A percentile compares a stretch with the other conserved stretches of the same genome.
phyloP scores from a whole-genome alignment of 164 flowering plant genomes.

The Macadamia integrifolia region DNA sequence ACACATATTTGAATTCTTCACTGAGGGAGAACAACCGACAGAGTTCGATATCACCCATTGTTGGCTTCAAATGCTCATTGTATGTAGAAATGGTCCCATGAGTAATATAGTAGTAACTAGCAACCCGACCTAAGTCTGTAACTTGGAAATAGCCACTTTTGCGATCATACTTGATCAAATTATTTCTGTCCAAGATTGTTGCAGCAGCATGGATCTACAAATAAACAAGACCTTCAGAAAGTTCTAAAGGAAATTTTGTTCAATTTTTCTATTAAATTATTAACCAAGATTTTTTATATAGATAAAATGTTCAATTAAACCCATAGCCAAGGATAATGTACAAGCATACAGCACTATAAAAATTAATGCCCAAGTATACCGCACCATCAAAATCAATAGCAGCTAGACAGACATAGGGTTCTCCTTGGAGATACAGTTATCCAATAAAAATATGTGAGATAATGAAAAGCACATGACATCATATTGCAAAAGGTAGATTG shows the following conservation, averaged over 20 bases:
- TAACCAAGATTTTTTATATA: too few species aligned
- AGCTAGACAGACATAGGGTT: too few species aligned
- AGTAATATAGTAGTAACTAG: constrained; percentile 88
- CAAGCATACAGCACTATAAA: too few species aligned
- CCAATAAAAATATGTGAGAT: too few species aligned
- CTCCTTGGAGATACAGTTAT: too few species aligned
- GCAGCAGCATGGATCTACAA: constrained; percentile 97
- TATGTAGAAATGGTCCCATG: constrained; percentile 95
- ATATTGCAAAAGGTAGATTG: too few species aligned
- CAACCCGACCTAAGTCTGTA: constrained; percentile 97
- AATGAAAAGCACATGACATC: too few species aligned
- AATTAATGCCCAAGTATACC: too few species aligned
- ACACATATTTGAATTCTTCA: constrained; percentile 96
- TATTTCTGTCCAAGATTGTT: constrained; percentile 78
- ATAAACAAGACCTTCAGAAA: background rate
- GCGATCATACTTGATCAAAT: constrained; percentile 86
- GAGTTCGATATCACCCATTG: constrained; percentile 97
- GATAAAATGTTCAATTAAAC: too few species aligned
- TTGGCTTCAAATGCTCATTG: constrained; percentile 91
- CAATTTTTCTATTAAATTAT: too few species aligned
- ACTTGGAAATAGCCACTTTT: constrained; percentile 99
- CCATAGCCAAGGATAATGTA: background rate
- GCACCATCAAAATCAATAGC: too few species aligned
- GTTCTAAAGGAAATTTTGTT: background rate
- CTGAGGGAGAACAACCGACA: constrained; percentile 93